Evolutionary conservation across 176 grass and related monocot genomes (phyloP).

Genomic region (Avena insularis): DNA sequence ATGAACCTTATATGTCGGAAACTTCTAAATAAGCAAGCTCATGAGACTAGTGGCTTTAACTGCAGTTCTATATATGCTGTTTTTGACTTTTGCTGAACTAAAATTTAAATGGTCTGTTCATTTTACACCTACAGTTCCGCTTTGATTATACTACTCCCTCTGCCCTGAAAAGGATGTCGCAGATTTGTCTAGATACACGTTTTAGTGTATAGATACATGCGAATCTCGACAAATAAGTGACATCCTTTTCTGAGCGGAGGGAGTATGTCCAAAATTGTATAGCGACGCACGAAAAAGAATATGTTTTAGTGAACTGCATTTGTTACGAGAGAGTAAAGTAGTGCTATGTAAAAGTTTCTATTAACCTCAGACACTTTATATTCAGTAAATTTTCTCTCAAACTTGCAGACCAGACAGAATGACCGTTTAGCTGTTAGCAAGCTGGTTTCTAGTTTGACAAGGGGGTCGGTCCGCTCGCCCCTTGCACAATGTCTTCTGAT

Average conservation of each 20-base stretch:
- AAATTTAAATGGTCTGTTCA: slow-evolving; percentile 30
- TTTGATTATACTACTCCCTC: slow-evolving; percentile 4
- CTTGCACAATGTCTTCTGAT: slow-evolving; percentile 95
- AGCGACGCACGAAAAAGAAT: not conserved
- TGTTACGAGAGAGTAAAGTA: not conserved
- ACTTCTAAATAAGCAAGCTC: slow-evolving; percentile 30
- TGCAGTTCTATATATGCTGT: not conserved
- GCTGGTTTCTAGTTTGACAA: slow-evolving; percentile 92
- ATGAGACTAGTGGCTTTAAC: slow-evolving; percentile 5
- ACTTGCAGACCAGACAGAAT: slow-evolving; percentile 92
- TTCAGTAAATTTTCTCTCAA: slow-evolving; percentile 31
- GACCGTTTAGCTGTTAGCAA: slow-evolving; percentile 94
- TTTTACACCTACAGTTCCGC: not conserved
- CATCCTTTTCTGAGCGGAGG: no score
- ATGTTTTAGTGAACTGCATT: slow-evolving; percentile 25
- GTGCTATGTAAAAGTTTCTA: slow-evolving; percentile 21
- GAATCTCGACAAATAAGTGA: no score
- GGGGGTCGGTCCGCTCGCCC: slow-evolving; percentile 83
- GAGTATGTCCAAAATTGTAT: slow-evolving; percentile 9
- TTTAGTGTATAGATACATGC: no score
- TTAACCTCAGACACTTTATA: slow-evolving; percentile 18
- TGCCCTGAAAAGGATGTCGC: no score
- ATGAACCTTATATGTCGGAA: not conserved
- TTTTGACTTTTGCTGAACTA: slow-evolving; percentile 1
- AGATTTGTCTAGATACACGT: no score